Base-by-base conservation (phyloP, 2,329 filamentous ascomycete genomes). In the Paraphaeosphaeria minitans region DNA sequence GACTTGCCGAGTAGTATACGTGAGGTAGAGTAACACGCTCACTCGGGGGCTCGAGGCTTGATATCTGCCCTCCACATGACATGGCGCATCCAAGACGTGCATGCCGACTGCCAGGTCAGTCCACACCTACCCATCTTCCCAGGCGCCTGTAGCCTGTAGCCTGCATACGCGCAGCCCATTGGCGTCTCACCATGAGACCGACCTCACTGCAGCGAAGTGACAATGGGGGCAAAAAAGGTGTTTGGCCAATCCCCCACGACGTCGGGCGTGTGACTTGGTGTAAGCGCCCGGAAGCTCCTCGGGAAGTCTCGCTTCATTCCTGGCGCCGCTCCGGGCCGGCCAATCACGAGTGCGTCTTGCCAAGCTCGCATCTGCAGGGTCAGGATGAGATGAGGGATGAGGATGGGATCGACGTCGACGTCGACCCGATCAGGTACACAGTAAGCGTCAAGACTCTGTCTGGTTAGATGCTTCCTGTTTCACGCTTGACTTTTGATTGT, bases 161-260 rank as follows among this genome's bases (percentile, higher is more conserved):
- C 39, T 33, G 19, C 48, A 49, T 45, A 43, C 29, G 39, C 56
- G 35, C 9, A 51, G 48, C 48, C 48, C 68, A 68, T 71, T 75
- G 71, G 72, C 63, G 63, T 63, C 57, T 50, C 62, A 63, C 59
- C 39, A 50, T 68, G 62, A 68, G 64, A 62, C 62, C 43, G 63
- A 63, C 60, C 61, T 51, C 35, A 41, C 54, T 55, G 51, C 27
- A 53, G 56, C 60, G 58, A 24, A 31, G 65, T 61, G 53, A 63
- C 62, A 67, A 43, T 68, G 66, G 37, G 62, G 64, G 61, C 64
- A 62, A 65, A 72, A 64, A 63, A 68, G 67, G 67, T 65, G 65
- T 63, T 71, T 59, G 57, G 58, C 72, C 73, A 75, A 75, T 75
- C 66, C 66, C 66, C 55, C 63, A 62, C 47, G 58, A 61, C 60